These are phyloP conservation scores for Gynostemma pentaphyllum DNA, from an alignment of 306 rosid species.

Conservation along the genomic window DNA sequence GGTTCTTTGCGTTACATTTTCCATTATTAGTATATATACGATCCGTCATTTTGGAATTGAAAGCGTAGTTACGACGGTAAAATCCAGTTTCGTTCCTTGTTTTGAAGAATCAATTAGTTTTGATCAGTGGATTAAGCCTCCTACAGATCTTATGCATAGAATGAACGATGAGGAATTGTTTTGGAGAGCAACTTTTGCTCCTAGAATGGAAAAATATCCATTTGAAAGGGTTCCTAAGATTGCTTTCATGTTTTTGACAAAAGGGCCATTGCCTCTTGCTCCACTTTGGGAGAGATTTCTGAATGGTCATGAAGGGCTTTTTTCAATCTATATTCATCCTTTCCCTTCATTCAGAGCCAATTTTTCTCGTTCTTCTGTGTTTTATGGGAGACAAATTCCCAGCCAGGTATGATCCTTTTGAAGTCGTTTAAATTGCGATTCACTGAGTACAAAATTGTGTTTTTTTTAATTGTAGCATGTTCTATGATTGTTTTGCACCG, in stretches of 20 bases:
- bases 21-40: constrained; percentile 52
- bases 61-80: constrained; percentile 30
- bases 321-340: constrained; percentile 73
- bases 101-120: constrained; percentile 37
- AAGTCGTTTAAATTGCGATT: background rate
- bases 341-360: constrained; percentile 57
- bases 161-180: constrained; percentile 65
- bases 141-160: constrained; percentile 43
- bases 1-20: constrained; percentile 48
- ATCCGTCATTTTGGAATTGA: constrained; percentile 65
- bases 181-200: constrained; percentile 75
- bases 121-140: constrained; percentile 57
- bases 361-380: constrained; percentile 47
- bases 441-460: background rate
- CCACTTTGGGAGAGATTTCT: constrained; percentile 96
- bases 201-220: constrained; percentile 55
- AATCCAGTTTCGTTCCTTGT: constrained; percentile 57
- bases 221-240: constrained; percentile 69
- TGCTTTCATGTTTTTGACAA: constrained; percentile 92
- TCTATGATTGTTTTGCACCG: background rate
- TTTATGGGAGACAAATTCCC: constrained; percentile 70
- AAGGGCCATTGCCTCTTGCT: constrained; percentile 84
- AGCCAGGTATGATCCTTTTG: constrained; percentile 55
- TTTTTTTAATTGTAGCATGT: no score
- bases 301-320: constrained; percentile 48